Evolutionary conservation across 768 basidiomycete species (phyloP), one percentile per base, ranked within the genome.

Genomic region (Pleurotus citrinopileatus): DNA sequence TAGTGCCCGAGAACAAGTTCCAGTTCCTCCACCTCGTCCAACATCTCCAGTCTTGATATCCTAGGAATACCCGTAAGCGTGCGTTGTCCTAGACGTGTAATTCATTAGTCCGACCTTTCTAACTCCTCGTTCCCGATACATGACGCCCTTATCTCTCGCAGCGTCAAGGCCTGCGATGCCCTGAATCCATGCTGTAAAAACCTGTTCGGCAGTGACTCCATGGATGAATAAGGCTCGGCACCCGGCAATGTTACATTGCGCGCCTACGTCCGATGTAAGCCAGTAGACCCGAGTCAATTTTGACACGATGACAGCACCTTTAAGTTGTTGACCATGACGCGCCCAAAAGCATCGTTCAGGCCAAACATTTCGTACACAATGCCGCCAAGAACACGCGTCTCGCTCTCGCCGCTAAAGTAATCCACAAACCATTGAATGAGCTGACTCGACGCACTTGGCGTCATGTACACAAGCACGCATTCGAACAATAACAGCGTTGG

Each of bases 1-100:
- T 98, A 98, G 65, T 98, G 95, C 2, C 78, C 77, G 26, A 97
- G 72, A 1, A 98, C 89, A 3, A 99, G 79, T 54, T 94, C 89
- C 17, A 99, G 77, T 69, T 98, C 96, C 67, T 99, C 96, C 7
- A 94, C 75, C 68, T 99, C 95, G 64, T 98, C 96, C 3, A 99
- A 78, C 68, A 91, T 78, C 65, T 98, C 96, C 13, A 97, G 76
- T 53, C 70, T 74, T 0, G 89, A 79, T 62, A 95, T 87, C 61
- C 94, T 94, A 60, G 1, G 4, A 22, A 22, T 37, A 7, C 13
- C 9, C 22, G 36, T 32, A 46, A 23, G 37, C 42, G 17, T 2
- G 17, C 25, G 32, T 26, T 26, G 27, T 43, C 22, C 34, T 50
- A 34, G 38, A 23, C 26, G 38, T 29, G 7, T n/a, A 22, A 57